Evolutionary conservation across 2,329 filamentous ascomycete species (phyloP).

Genomic region (Monosporascus ibericus): DNA sequence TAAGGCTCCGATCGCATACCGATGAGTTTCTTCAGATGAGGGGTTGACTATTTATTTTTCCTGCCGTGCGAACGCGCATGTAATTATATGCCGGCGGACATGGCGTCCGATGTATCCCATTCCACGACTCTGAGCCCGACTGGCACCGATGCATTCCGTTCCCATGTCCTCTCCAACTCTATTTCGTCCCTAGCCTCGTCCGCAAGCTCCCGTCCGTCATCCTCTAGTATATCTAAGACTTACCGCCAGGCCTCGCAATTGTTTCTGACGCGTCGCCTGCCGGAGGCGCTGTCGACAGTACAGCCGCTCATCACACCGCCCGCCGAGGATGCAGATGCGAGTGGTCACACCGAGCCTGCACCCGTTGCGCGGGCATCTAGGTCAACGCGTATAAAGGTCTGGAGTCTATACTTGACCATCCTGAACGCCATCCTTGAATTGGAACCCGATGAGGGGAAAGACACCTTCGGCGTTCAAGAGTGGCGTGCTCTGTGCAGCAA

Average conservation of each 20-base stretch:
- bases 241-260: conserved; percentile 93
- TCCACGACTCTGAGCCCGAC: conserved; percentile 41
- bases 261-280: conserved; percentile 87
- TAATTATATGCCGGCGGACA: conserved; percentile 14
- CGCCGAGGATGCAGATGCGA: conserved; percentile 37
- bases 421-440: conserved; percentile 87
- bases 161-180: conserved; percentile 55
- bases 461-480: conserved; percentile 75
- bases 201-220: conserved; percentile 51
- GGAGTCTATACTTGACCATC: conserved; percentile 93
- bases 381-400: conserved; percentile 86
- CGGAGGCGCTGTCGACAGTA: conserved; percentile 81
- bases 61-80: not conserved
- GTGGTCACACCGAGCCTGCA: conserved; percentile 48
- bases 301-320: conserved; percentile 70
- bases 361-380: conserved; percentile 75
- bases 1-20: not conserved
- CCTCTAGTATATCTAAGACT: conserved; percentile 77
- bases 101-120: conserved; percentile 38
- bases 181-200: conserved; percentile 64
- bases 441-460: conserved; percentile 83
- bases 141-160: conserved; percentile 39
- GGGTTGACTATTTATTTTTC: not conserved
- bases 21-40: not conserved
- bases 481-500: conserved; percentile 79